Evolutionary conservation across 2,329 filamentous ascomycete genomes (phyloP).

Genomic region (Penicillium sp.): DNA sequence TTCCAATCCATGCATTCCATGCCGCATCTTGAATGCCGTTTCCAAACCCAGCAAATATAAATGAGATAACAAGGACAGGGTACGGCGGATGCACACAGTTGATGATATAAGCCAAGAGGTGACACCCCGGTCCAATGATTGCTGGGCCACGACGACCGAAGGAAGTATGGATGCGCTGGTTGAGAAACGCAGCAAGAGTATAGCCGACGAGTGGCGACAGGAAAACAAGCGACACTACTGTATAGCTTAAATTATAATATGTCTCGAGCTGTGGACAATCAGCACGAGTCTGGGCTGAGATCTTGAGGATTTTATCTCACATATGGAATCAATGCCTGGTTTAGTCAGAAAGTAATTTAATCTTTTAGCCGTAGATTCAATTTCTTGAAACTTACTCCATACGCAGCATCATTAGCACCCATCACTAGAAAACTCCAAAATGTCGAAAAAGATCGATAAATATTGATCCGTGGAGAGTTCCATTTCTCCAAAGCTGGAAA

Average conservation of each 20-base stretch:
- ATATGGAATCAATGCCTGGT: conserved; percentile 53
- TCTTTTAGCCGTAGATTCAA: background rate
- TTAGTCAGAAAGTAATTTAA: background rate
- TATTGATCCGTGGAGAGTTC: conserved; percentile 54
- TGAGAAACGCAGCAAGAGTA: conserved; percentile 47
- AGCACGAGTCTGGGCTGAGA: background rate
- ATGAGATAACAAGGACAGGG: conserved; percentile 41
- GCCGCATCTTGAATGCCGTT: conserved; percentile 52
- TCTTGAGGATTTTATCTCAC: conserved; percentile 35
- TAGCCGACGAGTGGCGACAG: conserved; percentile 51
- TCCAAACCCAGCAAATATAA: conserved; percentile 43
- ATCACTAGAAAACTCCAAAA: conserved; percentile 61
- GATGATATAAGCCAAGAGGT: conserved; percentile 40
- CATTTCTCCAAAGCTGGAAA: conserved; percentile 31
- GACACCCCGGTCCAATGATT: conserved; percentile 58
- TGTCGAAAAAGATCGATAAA: conserved; percentile 51
- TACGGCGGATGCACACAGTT: conserved; percentile 43
- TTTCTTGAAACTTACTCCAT: conserved; percentile 49
- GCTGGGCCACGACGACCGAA: conserved; percentile 71
- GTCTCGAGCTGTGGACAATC: conserved; percentile 41
- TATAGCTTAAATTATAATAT: conserved; percentile 50
- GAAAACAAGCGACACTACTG: conserved; percentile 52
- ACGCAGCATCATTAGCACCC: conserved; percentile 60
- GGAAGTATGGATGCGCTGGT: conserved; percentile 43
- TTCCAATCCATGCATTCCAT: conserved; percentile 66